Base-by-base conservation (phyloP, 2,329 filamentous ascomycete species). In the Thielaviopsis euricoi region DNA sequence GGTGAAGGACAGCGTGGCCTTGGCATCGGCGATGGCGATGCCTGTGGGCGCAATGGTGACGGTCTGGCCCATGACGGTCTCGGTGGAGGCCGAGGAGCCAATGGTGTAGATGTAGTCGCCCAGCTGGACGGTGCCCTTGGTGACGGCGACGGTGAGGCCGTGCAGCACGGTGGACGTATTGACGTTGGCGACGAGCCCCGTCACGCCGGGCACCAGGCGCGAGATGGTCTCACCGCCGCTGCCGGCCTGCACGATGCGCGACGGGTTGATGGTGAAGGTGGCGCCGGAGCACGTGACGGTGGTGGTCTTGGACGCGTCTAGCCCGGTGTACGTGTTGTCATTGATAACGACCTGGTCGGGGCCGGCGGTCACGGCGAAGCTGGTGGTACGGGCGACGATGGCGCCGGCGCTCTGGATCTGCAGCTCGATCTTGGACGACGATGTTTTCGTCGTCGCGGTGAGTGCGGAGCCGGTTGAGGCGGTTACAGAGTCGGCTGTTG, bases 201-300 rank as follows among this genome's bases (percentile, higher is more conserved):
- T 65, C 10, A 64, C 67, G 2, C 66, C 67, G 1, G 67, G 67
- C 0, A 68, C 64, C 0, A 74, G 74, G 40, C 76, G 72, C 43
- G 65, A 65, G 37, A 80, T 62, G 2, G 72, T 75, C 17, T 68
- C 68, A 21, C 60, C 60, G 12, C 58, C 60, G 6, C 60, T 58
- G 12, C 58, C 60, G 6, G 52, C 52, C 15, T 62, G 52, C 26
- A 62, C 33, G 33, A 62, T 59, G 19, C 56, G 53, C 7, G 69
- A 74, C 6, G 77, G 76, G 25, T 71, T 64, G 52, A 80, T 76
- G 19, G 73, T 74, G 60, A 79, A 79, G 0, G 69, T 71, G 12
- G 71, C 68, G 22, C 64, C 67, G 26, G 66, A 65, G 2, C 76
- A 68, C 1, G 71, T 70, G 6, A 78, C 71, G 1, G 69, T 72